A percentile compares a stretch with the other conserved stretches of the same genome.
phyloP scores from a whole-genome alignment of 2,329 filamentous ascomycete genomes.

The Fusarium citri region DNA sequence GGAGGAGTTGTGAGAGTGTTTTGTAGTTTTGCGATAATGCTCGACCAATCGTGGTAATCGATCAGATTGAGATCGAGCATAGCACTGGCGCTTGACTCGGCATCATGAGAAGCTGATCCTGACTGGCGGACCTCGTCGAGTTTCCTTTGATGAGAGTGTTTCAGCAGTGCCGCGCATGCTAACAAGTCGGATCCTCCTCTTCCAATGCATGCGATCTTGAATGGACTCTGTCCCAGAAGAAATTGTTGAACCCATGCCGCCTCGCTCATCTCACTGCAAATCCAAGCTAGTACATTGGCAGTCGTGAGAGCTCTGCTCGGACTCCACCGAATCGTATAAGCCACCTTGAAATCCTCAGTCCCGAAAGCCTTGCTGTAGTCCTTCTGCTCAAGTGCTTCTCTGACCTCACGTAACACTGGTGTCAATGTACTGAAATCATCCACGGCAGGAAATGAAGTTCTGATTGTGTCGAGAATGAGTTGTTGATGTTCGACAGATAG shows the following conservation, averaged over 20 bases:
- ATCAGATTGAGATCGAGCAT: constrained; percentile 8
- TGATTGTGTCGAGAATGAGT: constrained; percentile 19
- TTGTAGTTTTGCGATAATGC: constrained; percentile 3
- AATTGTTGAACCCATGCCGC: constrained; percentile 1
- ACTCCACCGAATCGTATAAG: constrained; percentile 15
- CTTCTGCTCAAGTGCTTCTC: constrained; percentile 14
- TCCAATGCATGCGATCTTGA: not conserved
- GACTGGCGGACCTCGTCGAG: not conserved
- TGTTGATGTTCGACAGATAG: constrained; percentile 5
- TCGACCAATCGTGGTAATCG: constrained; percentile 5
- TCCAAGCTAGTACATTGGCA: constrained; percentile 13
- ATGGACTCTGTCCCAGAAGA: not conserved
- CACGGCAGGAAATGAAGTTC: constrained; percentile 2
- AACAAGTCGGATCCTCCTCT: constrained; percentile 9
- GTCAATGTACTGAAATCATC: constrained; percentile 3
- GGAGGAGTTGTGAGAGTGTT: constrained; percentile 6
- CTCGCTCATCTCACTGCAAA: constrained; percentile 12
- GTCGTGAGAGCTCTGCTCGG: constrained; percentile 1
- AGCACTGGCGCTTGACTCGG: not conserved
- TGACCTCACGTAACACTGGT: constrained; percentile 5
- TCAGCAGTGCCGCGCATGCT: not conserved
- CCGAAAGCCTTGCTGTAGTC: constrained; percentile 9
- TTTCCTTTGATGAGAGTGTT: not conserved
- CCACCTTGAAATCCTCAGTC: constrained; percentile 4
- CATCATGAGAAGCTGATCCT: not conserved